A percentile compares a stretch with the other conserved stretches of the same genome.
Evolutionary conservation across 2,329 filamentous ascomycete genomes (phyloP).

Genomic region (Aspergillaceae sp.): DNA sequence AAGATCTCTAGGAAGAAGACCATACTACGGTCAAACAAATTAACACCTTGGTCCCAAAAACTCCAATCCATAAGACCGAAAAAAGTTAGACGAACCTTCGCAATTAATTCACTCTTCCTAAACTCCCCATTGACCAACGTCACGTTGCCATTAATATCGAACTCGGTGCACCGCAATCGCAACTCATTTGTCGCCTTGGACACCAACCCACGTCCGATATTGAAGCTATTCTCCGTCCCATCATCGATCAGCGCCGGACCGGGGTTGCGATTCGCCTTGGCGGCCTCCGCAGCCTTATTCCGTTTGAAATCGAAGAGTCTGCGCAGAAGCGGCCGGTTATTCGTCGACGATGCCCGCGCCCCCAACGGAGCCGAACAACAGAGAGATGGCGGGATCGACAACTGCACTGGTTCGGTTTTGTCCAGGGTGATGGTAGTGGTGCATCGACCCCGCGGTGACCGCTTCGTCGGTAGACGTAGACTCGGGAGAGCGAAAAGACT

Average conservation of each 20-base stretch:
- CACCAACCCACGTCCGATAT: constrained; percentile 59
- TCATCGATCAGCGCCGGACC: constrained; percentile 53
- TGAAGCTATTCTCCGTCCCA: constrained; percentile 53
- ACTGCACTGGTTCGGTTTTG: constrained; percentile 2
- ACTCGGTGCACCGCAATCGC: constrained; percentile 84
- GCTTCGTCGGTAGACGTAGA: constrained; percentile 5
- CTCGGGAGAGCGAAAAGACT: constrained; percentile 20
- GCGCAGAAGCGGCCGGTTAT: constrained; percentile 26
- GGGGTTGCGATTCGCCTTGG: constrained; percentile 46
- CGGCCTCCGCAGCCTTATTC: constrained; percentile 16
- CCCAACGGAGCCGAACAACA: constrained; percentile 1
- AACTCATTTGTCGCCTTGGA: constrained; percentile 76
- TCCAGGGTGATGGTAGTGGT: not conserved
- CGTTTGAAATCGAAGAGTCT: constrained; percentile 29
- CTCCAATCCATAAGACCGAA: not conserved
- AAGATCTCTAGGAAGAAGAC: constrained; percentile 83
- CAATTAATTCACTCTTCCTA: constrained; percentile 94
- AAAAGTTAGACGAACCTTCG: constrained; percentile 57
- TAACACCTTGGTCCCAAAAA: too few species aligned
- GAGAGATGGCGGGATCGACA: constrained; percentile 4
- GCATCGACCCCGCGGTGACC: constrained; percentile 8
- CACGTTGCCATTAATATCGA: constrained; percentile 85
- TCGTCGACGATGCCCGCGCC: constrained; percentile 23
- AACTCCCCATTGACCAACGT: constrained; percentile 92
- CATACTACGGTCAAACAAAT: constrained; percentile 54